These are phyloP conservation scores for Kodamaea sp. DNA, from an alignment of 1,139 yeast species.

Conservation along the genomic window DNA sequence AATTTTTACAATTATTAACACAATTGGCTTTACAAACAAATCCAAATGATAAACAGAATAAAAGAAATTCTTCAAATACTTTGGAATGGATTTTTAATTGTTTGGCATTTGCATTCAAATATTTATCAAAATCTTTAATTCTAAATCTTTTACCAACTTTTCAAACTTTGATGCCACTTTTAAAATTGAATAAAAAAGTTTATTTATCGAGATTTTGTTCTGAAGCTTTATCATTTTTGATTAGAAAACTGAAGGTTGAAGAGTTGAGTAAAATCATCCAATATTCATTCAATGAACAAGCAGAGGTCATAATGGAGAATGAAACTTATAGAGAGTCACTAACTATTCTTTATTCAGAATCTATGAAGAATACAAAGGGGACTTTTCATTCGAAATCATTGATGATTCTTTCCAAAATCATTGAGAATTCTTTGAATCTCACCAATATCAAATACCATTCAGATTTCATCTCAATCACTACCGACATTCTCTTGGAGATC, in stretches of 20 bases:
- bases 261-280: conserved; percentile 46
- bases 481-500: conserved; percentile 59
- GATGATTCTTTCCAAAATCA: conserved; percentile 43
- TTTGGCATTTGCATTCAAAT: conserved; percentile 85
- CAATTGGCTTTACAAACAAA: conserved; percentile 46
- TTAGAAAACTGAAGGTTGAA: conserved; percentile 61
- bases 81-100: conserved; percentile 84
- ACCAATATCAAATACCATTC: conserved; percentile 15
- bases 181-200: conserved; percentile 50
- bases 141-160: conserved; percentile 69
- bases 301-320: conserved; percentile 27
- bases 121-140: conserved; percentile 61
- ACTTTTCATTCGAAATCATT: conserved; percentile 71
- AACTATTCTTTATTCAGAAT: conserved; percentile 62
- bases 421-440: conserved; percentile 31
- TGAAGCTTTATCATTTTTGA: conserved; percentile 80
- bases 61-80: conserved; percentile 53
- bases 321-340: conserved; percentile 53
- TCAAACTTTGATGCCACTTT: conserved; percentile 58
- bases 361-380: conserved; percentile 69
- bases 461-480: conserved; percentile 41
- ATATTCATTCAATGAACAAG: conserved; percentile 49
- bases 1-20: conserved; percentile 50
- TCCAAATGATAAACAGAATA: conserved; percentile 44
- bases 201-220: conserved; percentile 82